phyloP scores from a whole-genome alignment of 2,329 filamentous ascomycete genomes.

The Aureobasidium leucospermi region DNA sequence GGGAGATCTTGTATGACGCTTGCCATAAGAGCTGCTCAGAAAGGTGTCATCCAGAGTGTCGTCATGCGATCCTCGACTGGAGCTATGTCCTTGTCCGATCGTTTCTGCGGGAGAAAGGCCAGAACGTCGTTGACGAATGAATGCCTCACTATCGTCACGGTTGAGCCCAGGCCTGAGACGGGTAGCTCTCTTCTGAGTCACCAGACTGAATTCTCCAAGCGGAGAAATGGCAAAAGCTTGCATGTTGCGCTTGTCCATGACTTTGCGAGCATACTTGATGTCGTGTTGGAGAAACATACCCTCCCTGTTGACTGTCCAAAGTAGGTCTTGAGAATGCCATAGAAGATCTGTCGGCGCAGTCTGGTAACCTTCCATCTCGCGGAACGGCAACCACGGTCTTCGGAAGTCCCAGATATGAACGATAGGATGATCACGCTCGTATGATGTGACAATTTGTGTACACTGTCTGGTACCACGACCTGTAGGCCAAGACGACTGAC shows the following conservation, averaged over 20 bases:
- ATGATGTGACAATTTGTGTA: constrained; percentile 55
- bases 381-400: constrained; percentile 54
- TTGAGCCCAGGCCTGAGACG: constrained; percentile 7
- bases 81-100: not conserved
- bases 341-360: constrained; percentile 52
- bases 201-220: constrained; percentile 48
- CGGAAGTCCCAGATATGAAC: constrained; percentile 60
- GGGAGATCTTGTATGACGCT: constrained; percentile 29
- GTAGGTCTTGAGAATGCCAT: constrained; percentile 56
- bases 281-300: constrained; percentile 58
- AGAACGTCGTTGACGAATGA: constrained; percentile 3
- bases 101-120: not conserved
- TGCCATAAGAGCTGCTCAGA: constrained; percentile 39
- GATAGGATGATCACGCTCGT: constrained; percentile 53
- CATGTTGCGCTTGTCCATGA: constrained; percentile 50
- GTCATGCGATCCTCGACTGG: constrained; percentile 38
- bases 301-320: constrained; percentile 57
- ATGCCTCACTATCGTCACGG: constrained; percentile 5
- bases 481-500: constrained; percentile 45
- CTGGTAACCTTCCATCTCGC: constrained; percentile 51
- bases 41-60: constrained; percentile 51
- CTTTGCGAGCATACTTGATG: constrained; percentile 51
- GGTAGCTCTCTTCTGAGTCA: constrained; percentile 43
- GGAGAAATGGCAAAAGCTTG: constrained; percentile 52
- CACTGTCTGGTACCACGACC: constrained; percentile 50